Base-by-base conservation (phyloP, 139 green algal genomes). In the Desmodesmus armatus region DNA sequence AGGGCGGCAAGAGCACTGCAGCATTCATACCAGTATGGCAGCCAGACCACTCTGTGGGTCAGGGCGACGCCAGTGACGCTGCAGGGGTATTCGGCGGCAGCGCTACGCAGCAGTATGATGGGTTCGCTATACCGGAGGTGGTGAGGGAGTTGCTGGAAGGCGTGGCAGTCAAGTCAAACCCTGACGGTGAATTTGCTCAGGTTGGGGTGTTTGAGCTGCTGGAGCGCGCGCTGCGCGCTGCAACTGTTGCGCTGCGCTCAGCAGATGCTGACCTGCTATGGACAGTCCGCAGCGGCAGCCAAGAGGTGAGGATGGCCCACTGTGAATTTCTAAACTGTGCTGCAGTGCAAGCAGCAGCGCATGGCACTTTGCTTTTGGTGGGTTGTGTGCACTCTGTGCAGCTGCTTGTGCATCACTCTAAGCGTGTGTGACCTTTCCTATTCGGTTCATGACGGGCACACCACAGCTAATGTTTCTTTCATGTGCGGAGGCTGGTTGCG, bases 231-330 rank as follows among this genome's bases (percentile, higher is more conserved):
- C 49, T 82, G 17, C 53, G 76, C 37, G 37, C 76, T 9, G 76
- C 25, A 31, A 55, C 39, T 58, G 37, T 25, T 58, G 76, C 76
- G 2, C 55, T 82, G 35, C 55, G 72, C 37, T 53, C 76, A 25
- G 71, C 76, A 11, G 41, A 21, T 21, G 72, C 35, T 41, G 76
- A 82, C 76, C 60, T 82, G 0, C 25, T 82, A 7, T 82, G 76
- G 76, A 55, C 25, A 27, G 33, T 82, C 25, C n/a, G n/a, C n/a
- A n/a, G n/a, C n/a, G n/a, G n/a, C n/a, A n/a, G n/a, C n/a, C n/a
- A n/a, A 39, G 76, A 7, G 53, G 76, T 17, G 76, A 55, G 23
- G 76, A 72, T n/a, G n/a, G 7, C 1, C 2, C 41, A 55, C 55
- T 82, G 55, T 29, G 76, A 23, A 43, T 40, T 27, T 39, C 29